These are phyloP conservation scores for Fusarium camptoceras DNA, from an alignment of 2,329 filamentous ascomycete species.

Conservation along the genomic window DNA sequence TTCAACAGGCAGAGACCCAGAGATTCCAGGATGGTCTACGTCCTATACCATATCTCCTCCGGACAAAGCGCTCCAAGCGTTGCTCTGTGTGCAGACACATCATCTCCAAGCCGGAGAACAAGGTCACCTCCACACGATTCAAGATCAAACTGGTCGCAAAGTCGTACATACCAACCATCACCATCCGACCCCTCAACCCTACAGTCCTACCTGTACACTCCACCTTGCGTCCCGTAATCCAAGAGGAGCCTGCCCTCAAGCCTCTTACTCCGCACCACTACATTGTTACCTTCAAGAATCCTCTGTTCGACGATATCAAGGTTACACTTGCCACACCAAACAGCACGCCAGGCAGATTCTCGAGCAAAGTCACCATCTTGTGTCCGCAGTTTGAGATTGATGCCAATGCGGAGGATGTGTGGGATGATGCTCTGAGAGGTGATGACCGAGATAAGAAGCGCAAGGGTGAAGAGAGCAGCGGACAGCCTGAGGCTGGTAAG, in stretches of 20 bases:
- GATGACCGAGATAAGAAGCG: constrained; percentile 54
- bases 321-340: constrained; percentile 89
- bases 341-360: constrained; percentile 79
- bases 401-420: constrained; percentile 85
- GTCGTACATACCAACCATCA: constrained; percentile 87
- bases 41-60: constrained; percentile 83
- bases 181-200: constrained; percentile 72
- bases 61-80: constrained; percentile 93
- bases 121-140: constrained; percentile 88
- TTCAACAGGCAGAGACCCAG: constrained; percentile 63
- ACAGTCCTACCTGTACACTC: constrained; percentile 52
- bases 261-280: constrained; percentile 78
- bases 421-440: constrained; percentile 85
- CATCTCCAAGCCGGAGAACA: constrained; percentile 92
- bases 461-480: constrained; percentile 56
- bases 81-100: constrained; percentile 95
- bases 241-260: constrained; percentile 56
- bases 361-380: constrained; percentile 86
- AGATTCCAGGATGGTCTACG: constrained; percentile 80
- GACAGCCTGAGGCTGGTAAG: constrained; percentile 85
- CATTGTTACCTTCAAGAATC: constrained; percentile 90
- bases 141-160: constrained; percentile 91
- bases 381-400: constrained; percentile 96
- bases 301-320: constrained; percentile 89
- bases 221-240: constrained; percentile 48